phyloP scores from a whole-genome alignment of 140 eudicot species.

The Anethum foeniculum region DNA sequence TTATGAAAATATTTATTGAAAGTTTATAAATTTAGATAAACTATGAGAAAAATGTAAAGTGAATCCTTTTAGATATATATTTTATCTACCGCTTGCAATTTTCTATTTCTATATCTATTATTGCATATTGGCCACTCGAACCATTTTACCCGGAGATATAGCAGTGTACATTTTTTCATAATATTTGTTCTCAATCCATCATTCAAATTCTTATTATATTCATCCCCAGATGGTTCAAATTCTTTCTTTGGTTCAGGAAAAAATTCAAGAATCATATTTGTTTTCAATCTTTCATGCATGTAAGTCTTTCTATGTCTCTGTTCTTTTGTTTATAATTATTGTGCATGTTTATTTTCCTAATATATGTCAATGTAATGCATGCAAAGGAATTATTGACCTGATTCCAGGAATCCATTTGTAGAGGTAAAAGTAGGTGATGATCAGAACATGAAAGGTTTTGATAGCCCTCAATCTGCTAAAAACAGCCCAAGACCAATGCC shows the following conservation, averaged over 20 bases:
- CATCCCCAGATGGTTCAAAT: neutral
- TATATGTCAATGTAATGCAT: constrained; percentile 12
- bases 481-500: constrained; percentile 16
- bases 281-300: neutral
- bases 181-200: constrained; percentile 1
- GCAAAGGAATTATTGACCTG: constrained; percentile 33
- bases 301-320: neutral
- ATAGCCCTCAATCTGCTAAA: constrained; percentile 8
- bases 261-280: neutral
- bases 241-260: neutral
- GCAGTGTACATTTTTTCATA: neutral
- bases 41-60: no score
- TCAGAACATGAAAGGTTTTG: neutral
- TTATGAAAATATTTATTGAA: no score
- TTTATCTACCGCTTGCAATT: neutral
- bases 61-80: neutral
- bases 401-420: constrained; percentile 35
- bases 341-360: neutral
- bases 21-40: no score
- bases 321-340: neutral
- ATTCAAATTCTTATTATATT: neutral
- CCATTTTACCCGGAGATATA: neutral
- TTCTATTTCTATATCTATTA: neutral
- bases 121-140: neutral
- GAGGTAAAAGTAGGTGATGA: constrained; percentile 38